These are phyloP conservation scores for Boletus vinaceobasis DNA, from an alignment of 768 basidiomycete genomes.

Conservation along the genomic window DNA sequence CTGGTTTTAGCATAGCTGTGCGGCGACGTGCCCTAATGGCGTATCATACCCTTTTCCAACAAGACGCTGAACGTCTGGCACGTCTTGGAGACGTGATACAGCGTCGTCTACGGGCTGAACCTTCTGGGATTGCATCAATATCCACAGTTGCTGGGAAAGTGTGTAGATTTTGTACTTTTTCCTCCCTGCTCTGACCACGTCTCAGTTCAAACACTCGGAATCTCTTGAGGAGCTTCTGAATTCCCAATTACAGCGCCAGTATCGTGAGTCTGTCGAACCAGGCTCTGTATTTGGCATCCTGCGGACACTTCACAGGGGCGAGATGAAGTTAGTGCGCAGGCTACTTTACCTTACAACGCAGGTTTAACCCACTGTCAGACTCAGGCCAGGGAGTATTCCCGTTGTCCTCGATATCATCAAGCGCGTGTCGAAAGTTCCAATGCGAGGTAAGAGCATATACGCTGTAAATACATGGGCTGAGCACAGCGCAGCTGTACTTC, in stretches of 20 bases:
- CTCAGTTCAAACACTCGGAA: constrained; percentile 22
- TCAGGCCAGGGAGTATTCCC: constrained; percentile 17
- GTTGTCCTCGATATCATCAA: constrained; percentile 27
- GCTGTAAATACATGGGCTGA: constrained; percentile 13
- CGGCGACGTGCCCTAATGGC: constrained; percentile 62
- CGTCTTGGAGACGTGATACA: constrained; percentile 32
- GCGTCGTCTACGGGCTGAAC: constrained; percentile 9
- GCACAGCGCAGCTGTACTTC: constrained; percentile 27
- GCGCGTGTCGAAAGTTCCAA: constrained; percentile 18
- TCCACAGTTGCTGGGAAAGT: constrained; percentile 23
- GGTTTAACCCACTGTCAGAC: constrained; percentile 15
- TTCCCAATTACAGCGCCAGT: constrained; percentile 14
- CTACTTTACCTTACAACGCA: not conserved
- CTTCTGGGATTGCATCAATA: constrained; percentile 6
- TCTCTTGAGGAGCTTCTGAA: constrained; percentile 23
- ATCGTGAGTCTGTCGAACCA: constrained; percentile 8
- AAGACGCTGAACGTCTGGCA: constrained; percentile 45
- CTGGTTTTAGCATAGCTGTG: constrained; percentile 46
- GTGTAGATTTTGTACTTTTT: constrained; percentile 1
- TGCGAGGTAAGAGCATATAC: constrained; percentile 21
- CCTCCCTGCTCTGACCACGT: constrained; percentile 1
- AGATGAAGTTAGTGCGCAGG: constrained; percentile 20
- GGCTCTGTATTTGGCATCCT: constrained; percentile 12
- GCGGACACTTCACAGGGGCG: constrained; percentile 21
- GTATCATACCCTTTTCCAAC: constrained; percentile 48